A percentile compares a stretch with the other conserved stretches of the same genome.
These are phyloP conservation scores for Anthracocystis walkeri DNA, from an alignment of 1,284 basidiomycete species.

Conservation along the genomic window DNA sequence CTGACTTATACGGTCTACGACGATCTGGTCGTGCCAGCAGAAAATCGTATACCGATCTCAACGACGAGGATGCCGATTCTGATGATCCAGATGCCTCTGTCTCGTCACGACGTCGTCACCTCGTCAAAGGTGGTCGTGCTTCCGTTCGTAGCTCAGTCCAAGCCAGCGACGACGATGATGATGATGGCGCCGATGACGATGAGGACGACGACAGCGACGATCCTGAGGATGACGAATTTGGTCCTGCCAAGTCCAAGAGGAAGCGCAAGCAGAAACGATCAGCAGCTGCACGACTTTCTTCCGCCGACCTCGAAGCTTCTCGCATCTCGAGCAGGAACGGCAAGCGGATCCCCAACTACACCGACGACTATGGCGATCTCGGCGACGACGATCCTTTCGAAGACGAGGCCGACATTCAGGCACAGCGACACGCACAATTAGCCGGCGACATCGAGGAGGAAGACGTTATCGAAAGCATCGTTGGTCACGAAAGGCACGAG, in stretches of 20 bases:
- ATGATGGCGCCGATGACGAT: slow-evolving; percentile 70
- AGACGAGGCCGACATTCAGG: slow-evolving; percentile 57
- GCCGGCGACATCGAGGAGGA: slow-evolving; percentile 56
- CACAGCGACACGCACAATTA: slow-evolving; percentile 32
- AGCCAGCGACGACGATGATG: slow-evolving; percentile 70
- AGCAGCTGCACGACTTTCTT: slow-evolving; percentile 31
- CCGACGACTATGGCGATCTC: slow-evolving; percentile 67
- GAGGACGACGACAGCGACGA: slow-evolving; percentile 81
- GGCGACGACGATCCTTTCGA: slow-evolving; percentile 67
- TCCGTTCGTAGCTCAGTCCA: slow-evolving; percentile 47
- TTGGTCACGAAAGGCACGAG: slow-evolving; percentile 70
- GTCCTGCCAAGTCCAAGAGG: slow-evolving; percentile 25
- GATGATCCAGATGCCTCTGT: slow-evolving; percentile 36
- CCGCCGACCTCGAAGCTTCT: slow-evolving; percentile 52
- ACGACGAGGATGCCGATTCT: slow-evolving; percentile 43
- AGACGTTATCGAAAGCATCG: slow-evolving; percentile 71
- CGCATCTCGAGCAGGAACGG: slow-evolving; percentile 62
- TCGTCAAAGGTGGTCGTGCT: slow-evolving; percentile 38
- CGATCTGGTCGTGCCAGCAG: slow-evolving; percentile 68
- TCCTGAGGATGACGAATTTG: slow-evolving; percentile 73
- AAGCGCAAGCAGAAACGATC: slow-evolving; percentile 34
- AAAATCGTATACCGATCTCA: slow-evolving; percentile 50
- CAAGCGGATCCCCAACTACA: slow-evolving; percentile 66
- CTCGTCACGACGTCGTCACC: slow-evolving; percentile 38
- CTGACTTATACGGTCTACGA: slow-evolving; percentile 69